Evolutionary conservation across 352 stramenopile genomes (phyloP).

Genomic region (Blastocystis sp.): DNA sequence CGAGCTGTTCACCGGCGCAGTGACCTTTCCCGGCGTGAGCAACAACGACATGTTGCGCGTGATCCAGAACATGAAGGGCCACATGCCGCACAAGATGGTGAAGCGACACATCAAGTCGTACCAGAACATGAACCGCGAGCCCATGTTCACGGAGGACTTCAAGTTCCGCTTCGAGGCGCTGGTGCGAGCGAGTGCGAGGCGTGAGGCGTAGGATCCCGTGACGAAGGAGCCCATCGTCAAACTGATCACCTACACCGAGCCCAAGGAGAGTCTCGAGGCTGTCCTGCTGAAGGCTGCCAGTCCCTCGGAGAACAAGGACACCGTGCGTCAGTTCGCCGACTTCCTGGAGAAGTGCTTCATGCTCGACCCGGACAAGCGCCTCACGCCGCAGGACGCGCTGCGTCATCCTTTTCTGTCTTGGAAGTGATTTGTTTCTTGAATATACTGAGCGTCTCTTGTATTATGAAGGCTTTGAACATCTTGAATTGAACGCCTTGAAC

Average conservation of each 20-base stretch:
- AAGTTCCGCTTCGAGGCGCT: conserved; percentile 73
- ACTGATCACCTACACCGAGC: conserved; percentile 78
- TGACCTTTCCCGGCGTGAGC: conserved; percentile 90
- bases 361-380: conserved; percentile 80
- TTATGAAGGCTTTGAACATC: not conserved
- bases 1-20: conserved; percentile 94
- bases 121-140: conserved; percentile 71
- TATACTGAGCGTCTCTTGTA: not conserved
- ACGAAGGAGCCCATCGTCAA: conserved; percentile 77
- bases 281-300: conserved; percentile 77
- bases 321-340: conserved; percentile 69
- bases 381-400: conserved; percentile 79
- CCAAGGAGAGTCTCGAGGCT: conserved; percentile 76
- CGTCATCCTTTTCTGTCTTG: conserved; percentile 78
- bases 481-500: not conserved
- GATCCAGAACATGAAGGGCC: conserved; percentile 93
- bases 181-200: not conserved
- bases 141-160: conserved; percentile 73
- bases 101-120: conserved; percentile 73
- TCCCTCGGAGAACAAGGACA: conserved; percentile 53
- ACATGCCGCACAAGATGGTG: conserved; percentile 78
- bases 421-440: not conserved
- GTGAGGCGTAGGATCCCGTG: conserved; percentile 69
- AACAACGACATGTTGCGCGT: conserved; percentile 96
- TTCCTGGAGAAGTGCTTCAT: conserved; percentile 82